Percentiles rank a stretch among this genome's conserved stretches.
Conservation (phyloP, 106 monocot species). For the Acanthochlamys bracteata region DNA sequence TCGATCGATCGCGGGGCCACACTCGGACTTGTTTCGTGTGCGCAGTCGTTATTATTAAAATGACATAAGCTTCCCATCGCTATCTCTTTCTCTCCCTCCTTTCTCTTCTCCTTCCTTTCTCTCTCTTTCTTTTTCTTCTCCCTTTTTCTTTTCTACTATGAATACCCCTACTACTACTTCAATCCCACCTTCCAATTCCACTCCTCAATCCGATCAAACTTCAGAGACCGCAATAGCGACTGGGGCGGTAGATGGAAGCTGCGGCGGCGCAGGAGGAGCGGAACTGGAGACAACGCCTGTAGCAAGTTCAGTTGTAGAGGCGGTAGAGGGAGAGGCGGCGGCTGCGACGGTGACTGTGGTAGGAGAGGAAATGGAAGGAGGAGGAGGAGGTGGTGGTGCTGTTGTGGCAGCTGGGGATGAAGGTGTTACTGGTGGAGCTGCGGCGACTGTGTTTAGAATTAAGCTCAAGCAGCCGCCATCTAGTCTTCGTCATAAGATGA, state of each 20-base stretch:
- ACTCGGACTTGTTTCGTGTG: too few species aligned
- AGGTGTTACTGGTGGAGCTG: background rate
- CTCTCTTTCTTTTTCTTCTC: background rate
- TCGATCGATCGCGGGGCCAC: too few species aligned
- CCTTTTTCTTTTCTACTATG: background rate
- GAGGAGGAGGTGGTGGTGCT: background rate
- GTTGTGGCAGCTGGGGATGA: background rate
- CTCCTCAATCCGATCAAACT: too few species aligned
- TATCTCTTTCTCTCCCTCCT: background rate
- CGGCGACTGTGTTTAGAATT: slow-evolving; percentile 86
- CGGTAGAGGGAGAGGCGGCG: background rate
- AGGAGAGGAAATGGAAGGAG: background rate
- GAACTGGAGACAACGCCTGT: too few species aligned
- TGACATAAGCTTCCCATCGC: background rate
- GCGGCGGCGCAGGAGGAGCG: too few species aligned
- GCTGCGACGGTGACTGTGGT: background rate
- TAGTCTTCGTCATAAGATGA: slow-evolving; percentile 84
- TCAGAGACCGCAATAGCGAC: too few species aligned
- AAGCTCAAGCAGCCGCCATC: slow-evolving; percentile 79
- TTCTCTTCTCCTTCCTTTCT: background rate
- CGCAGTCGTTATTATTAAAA: too few species aligned
- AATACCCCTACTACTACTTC: too few species aligned
- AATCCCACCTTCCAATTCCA: too few species aligned
- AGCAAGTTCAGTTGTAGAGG: background rate
- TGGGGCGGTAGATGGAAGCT: background rate